Evolutionary conservation across 768 basidiomycete species (phyloP), one percentile per base, ranked within the genome.

Genomic region (Agaricus sinodeliciosus): DNA sequence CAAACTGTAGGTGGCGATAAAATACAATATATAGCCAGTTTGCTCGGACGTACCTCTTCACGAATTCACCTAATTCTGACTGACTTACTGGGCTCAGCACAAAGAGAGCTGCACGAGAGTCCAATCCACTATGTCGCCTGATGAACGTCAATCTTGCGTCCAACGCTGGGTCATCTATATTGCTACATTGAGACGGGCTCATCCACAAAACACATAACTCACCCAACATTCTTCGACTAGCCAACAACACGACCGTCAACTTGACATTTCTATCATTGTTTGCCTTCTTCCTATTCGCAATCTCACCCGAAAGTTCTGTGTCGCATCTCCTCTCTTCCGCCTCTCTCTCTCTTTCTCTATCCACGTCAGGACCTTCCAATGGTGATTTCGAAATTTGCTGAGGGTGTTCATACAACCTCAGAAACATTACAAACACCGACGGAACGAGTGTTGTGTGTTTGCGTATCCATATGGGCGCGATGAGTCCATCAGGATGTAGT

Each of bases 381-480:
- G 83, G 84, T 9, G 79, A 78, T 31, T 70, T 68, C 1, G 76
- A 64, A 5, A 70, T 62, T n/a, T 67, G 59, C 9, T 67, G 66
- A 0, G 78, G 76, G 18, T 71, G 71, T 65, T 97, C 94, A 62
- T 75, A 93, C 55, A 98, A 74, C 51, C 90, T 82, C 51, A 90
- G 70, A 65, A 97, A 96, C 55, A 96, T 75, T 8, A 98, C 89
- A 66, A 97, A 95, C 0, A 97, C 94, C 19, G 90, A 86, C 0
- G 96, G 96, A 0, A 97, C 70, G 28, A 96, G 82, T 1, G 90
- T 82, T 0, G 90, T 90, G 62, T 99, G 96, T 68, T 98, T 99
- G 41, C 94, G 79, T 31, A 98, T 84, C 96, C 96, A 99, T 64
- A 98, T 92, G 1, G 96, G 96, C 2, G 96, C 93, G 49, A 99